phyloP scores from a whole-genome alignment of 257 asterid species.

The Nemophila menziesii region DNA sequence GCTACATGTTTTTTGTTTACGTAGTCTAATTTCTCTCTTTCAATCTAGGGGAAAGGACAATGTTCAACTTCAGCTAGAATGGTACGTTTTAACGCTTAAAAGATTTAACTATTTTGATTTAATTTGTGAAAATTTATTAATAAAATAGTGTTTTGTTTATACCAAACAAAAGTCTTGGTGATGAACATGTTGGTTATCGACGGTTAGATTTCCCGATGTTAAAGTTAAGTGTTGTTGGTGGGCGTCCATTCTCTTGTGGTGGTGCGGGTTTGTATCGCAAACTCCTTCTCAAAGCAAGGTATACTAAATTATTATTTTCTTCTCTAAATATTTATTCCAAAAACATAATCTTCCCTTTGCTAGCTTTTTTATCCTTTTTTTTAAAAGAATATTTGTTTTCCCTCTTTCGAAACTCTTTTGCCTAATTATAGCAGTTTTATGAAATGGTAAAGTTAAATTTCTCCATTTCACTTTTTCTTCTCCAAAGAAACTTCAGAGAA shows the following conservation, averaged over 20 bases:
- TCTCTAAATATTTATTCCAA: neutral
- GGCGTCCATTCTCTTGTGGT: slow-evolving; percentile 93
- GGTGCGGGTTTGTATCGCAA: slow-evolving; percentile 43
- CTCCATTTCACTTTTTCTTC: neutral
- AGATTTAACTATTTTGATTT: slow-evolving; percentile 4
- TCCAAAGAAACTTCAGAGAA: neutral
- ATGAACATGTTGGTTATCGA: slow-evolving; percentile 78
- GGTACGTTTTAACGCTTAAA: slow-evolving; percentile 32
- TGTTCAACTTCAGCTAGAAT: slow-evolving; percentile 81
- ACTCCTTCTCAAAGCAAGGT: slow-evolving; percentile 73
- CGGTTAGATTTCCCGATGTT: slow-evolving; percentile 51
- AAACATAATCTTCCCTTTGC: neutral
- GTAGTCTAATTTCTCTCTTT: neutral
- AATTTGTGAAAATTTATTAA: neutral
- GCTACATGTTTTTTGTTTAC: neutral
- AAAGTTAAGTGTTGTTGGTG: slow-evolving; percentile 81
- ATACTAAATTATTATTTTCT: neutral
- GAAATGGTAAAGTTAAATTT: neutral
- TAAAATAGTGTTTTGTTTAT: slow-evolving; percentile 9
- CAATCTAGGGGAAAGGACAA: slow-evolving; percentile 64
- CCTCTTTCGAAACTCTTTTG: neutral
- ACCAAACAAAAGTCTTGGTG: slow-evolving; percentile 66
- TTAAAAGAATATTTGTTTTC: neutral
- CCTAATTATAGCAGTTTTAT: neutral
- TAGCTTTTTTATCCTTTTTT: neutral